A percentile compares a stretch with the other conserved stretches of the same genome.
Evolutionary conservation across 2,329 filamentous ascomycete species (phyloP).

Genomic region (Fusarium mexicanum): DNA sequence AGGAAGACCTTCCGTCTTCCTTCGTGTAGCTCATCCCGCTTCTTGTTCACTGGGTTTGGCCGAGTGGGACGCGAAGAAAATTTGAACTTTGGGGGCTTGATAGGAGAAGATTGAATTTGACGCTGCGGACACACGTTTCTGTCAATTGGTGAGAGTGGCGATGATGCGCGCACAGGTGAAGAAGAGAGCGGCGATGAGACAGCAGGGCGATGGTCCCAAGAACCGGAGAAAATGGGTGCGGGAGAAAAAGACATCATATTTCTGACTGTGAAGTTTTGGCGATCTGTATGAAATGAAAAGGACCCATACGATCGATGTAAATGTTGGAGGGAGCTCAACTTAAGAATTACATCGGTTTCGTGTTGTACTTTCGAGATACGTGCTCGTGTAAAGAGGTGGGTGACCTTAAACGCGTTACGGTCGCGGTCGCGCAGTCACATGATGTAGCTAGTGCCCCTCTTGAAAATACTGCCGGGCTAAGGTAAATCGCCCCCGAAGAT

Average conservation of each 20-base stretch:
- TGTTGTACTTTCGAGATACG: conserved; percentile 7
- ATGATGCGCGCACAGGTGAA: conserved; percentile 64
- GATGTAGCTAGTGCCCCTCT: conserved; percentile 16
- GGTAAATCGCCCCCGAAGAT: conserved; percentile 27
- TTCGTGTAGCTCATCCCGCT: conserved; percentile 70
- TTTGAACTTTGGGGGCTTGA: conserved; percentile 54
- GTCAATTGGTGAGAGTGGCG: conserved; percentile 56
- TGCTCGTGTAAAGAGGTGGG: conserved; percentile 34
- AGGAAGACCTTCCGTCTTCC: conserved; percentile 74
- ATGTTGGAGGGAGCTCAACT: not conserved
- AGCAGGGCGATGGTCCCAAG: conserved; percentile 58
- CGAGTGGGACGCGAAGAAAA: conserved; percentile 67
- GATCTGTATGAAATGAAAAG: conserved; percentile 44
- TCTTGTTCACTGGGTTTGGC: conserved; percentile 70
- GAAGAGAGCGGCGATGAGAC: conserved; percentile 61
- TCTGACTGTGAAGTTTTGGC: conserved; percentile 41
- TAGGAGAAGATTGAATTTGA: conserved; percentile 58
- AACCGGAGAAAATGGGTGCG: conserved; percentile 55
- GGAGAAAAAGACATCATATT: conserved; percentile 56
- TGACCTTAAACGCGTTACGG: conserved; percentile 35
- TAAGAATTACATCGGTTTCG: not conserved
- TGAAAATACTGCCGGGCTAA: not conserved
- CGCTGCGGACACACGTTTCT: conserved; percentile 54
- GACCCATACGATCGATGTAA: not conserved
- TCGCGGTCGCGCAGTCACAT: conserved; percentile 47